Evolutionary conservation across 805 yeast species (phyloP).

Genomic region (Lipomyces japonicus): DNA sequence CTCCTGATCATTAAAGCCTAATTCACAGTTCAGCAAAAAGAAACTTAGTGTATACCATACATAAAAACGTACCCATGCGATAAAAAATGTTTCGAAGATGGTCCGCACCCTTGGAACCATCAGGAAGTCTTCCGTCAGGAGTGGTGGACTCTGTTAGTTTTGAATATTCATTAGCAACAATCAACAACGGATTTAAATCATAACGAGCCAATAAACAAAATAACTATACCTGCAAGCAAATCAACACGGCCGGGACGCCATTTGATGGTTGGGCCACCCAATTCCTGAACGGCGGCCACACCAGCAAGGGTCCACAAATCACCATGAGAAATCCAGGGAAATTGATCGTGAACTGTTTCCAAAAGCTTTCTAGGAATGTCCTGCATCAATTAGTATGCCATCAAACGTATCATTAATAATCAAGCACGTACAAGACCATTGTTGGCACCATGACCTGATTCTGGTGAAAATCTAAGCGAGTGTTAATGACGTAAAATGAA

Average conservation of each 20-base stretch:
- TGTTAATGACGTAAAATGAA: not conserved
- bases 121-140: conserved; percentile 60
- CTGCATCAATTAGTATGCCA: not conserved
- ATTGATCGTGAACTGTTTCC: conserved; percentile 51
- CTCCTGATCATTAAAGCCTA: conserved; percentile 58
- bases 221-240: conserved; percentile 36
- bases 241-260: conserved; percentile 78
- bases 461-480: conserved; percentile 2
- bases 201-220: conserved; percentile 31
- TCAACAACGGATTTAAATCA: not conserved
- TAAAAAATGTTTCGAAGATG: conserved; percentile 54
- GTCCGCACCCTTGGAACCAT: conserved; percentile 51
- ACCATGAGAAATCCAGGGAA: conserved; percentile 60
- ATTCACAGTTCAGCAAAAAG: not conserved
- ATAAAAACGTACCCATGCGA: conserved; percentile 40
- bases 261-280: conserved; percentile 57
- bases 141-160: conserved; percentile 47
- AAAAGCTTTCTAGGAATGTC: conserved; percentile 54
- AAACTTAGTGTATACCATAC: not conserved
- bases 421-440: conserved; percentile 41
- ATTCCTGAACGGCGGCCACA: conserved; percentile 56
- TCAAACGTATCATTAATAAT: conserved; percentile 45
- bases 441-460: conserved; percentile 37
- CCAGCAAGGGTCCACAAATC: conserved; percentile 75
- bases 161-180: too few species aligned